Evolutionary conservation across 140 eudicot genomes (phyloP).

Genomic region (Bidens hawaiensis): DNA sequence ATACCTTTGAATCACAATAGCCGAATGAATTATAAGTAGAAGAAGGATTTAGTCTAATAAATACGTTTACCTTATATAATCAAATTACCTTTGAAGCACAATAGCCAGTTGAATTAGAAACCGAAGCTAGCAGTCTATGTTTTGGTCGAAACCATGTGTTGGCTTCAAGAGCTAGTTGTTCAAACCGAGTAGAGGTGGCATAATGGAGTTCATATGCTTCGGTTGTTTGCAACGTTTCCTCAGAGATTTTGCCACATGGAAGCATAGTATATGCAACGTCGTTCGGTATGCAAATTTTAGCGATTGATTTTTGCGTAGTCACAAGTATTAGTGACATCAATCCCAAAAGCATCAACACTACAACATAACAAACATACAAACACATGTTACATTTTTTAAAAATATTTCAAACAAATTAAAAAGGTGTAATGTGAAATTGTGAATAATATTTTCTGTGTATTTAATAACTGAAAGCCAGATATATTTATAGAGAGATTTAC

Average conservation of each 20-base stretch:
- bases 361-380: slow-evolving; percentile 12
- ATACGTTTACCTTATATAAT: not conserved
- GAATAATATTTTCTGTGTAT: too few species aligned
- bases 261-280: slow-evolving; percentile 55
- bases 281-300: slow-evolving; percentile 58
- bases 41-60: too few species aligned
- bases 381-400: too few species aligned
- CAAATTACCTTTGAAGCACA: slow-evolving; percentile 49
- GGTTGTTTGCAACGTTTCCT: slow-evolving; percentile 17
- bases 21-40: too few species aligned
- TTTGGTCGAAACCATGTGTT: slow-evolving; percentile 3
- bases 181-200: slow-evolving; percentile 10
- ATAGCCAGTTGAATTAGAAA: slow-evolving; percentile 29
- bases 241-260: slow-evolving; percentile 48
- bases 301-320: slow-evolving; percentile 43
- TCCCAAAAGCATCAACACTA: slow-evolving; percentile 70
- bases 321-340: slow-evolving; percentile 56
- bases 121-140: slow-evolving; percentile 27
- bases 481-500: too few species aligned
- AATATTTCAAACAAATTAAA: too few species aligned
- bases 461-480: too few species aligned
- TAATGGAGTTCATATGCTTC: slow-evolving; percentile 23
- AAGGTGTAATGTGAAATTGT: too few species aligned
- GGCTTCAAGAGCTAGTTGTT: slow-evolving; percentile 7
- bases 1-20: too few species aligned